Base-by-base conservation (phyloP, 1,284 basidiomycete species). In the Serendipita sp. region DNA sequence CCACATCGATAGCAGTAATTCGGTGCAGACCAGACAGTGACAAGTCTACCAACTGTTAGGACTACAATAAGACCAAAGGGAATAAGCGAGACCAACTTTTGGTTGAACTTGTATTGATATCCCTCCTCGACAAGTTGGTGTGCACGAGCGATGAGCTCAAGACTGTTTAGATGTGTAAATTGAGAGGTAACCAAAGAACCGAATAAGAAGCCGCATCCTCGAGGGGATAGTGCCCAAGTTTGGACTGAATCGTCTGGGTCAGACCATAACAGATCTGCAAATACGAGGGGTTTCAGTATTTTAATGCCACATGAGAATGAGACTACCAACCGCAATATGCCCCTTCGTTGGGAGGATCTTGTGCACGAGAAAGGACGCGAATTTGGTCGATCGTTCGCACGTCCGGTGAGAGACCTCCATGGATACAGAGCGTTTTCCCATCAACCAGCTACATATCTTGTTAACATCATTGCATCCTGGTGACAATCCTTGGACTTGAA, bases 61-160 rank as follows among this genome's bases (percentile, higher is more conserved):
- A 49, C 17, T n/a, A 49, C 47, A n/a, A 30, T 4, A 32, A 58
- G 29, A 32, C 29, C 32, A 34, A 30, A 22, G 5, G 45, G n/a
- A n/a, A 8, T 32, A 58, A n/a, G 15, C 15, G 22, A 8, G 32
- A 34, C 53, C 10, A 8, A 30, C 63, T 85, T 79, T 65, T 89
- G 83, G 71, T 96, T 91, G 69, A 98, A 98, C 93, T 98, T 96
- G 74, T 94, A 88, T 74, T 98, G 98, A 79, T 88, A 96, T 0
- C 95, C 95, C 74, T 98, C 95, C 73, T 96, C 92, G 1, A 96
- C 93, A 6, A 97, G 83, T 71, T 96, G 93, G 72, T 96, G 93
- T 0, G 93, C 93, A 41, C 93, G 83, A 2, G 93, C 93, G 68
- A 96, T 93, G 32, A 96, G 81, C 1, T 75, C 77, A 2, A 96